Percentiles rank a stretch among this genome's conserved stretches.
Conservation (phyloP, 2,329 filamentous ascomycete species). For the Aspergillus flavus region DNA sequence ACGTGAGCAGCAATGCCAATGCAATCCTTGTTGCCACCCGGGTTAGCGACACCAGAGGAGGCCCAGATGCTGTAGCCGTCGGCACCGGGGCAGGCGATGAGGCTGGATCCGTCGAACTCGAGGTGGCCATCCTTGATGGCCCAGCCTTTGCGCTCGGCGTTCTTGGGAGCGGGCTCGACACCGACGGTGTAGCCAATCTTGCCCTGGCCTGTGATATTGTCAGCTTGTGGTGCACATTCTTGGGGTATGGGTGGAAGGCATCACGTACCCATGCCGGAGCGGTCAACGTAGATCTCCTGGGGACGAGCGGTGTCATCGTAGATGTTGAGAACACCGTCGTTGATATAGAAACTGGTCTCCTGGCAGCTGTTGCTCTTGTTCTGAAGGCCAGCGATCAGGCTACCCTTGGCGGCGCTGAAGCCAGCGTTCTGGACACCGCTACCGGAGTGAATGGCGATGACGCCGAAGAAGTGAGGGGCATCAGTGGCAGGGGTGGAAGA, state of each 20-base stretch:
- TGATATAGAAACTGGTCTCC: constrained; percentile 55
- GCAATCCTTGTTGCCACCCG: constrained; percentile 38
- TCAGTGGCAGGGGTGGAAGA: constrained; percentile 6
- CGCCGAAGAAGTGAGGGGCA: constrained; percentile 43
- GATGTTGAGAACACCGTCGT: constrained; percentile 52
- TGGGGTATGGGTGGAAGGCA: neutral
- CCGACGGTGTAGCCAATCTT: constrained; percentile 56
- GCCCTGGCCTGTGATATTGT: constrained; percentile 51
- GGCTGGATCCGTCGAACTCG: constrained; percentile 46
- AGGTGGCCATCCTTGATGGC: constrained; percentile 51
- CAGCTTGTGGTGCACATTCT: neutral
- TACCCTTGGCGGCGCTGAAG: constrained; percentile 50
- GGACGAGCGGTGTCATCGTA: constrained; percentile 47
- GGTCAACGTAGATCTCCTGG: constrained; percentile 59
- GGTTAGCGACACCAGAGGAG: constrained; percentile 29
- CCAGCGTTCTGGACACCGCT: constrained; percentile 51
- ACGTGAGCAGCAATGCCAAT: constrained; percentile 35
- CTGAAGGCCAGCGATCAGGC: constrained; percentile 49
- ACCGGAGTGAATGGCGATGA: constrained; percentile 55
- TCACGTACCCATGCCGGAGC: constrained; percentile 60
- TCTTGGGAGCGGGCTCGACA: constrained; percentile 40
- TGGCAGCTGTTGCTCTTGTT: constrained; percentile 55
- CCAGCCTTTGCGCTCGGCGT: constrained; percentile 54
- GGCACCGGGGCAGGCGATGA: constrained; percentile 58
- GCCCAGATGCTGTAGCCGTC: constrained; percentile 46